These are phyloP conservation scores for Pouteria glomerata DNA, from an alignment of 148 eudicot genomes.

Conservation along the genomic window DNA sequence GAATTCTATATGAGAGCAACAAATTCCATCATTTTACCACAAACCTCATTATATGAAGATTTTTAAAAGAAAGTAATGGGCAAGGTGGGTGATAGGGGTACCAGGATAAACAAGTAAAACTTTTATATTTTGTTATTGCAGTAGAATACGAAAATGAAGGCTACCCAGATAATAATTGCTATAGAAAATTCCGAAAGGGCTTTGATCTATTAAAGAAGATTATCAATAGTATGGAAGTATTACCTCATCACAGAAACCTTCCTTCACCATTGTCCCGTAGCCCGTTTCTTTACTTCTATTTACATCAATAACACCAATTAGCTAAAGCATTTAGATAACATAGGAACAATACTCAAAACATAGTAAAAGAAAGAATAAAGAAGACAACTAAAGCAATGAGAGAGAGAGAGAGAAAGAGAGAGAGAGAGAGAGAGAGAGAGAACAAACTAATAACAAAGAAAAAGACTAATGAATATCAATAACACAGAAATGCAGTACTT, in stretches of 20 bases:
- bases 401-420: too few relatives aligned
- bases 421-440: neutral
- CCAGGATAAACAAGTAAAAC: neutral
- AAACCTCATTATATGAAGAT: neutral
- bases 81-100: neutral
- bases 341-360: neutral
- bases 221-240: conserved; percentile 13
- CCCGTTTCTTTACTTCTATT: conserved; percentile 81
- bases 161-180: neutral
- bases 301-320: conserved; percentile 82
- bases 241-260: conserved; percentile 96
- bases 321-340: conserved; percentile 37
- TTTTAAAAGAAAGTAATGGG: neutral
- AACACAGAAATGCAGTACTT: neutral
- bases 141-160: neutral
- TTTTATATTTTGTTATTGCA: neutral
- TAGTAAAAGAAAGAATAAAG: neutral
- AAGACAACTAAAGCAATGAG: conserved; percentile 1
- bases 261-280: conserved; percentile 78
- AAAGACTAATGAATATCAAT: neutral
- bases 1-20: too few relatives aligned
- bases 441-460: neutral
- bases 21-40: too few relatives aligned
- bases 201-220: conserved; percentile 5
- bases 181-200: neutral